Evolutionary conservation across 139 green algal genomes (phyloP).

Genomic region (Limnomonas spitsbergensis): DNA sequence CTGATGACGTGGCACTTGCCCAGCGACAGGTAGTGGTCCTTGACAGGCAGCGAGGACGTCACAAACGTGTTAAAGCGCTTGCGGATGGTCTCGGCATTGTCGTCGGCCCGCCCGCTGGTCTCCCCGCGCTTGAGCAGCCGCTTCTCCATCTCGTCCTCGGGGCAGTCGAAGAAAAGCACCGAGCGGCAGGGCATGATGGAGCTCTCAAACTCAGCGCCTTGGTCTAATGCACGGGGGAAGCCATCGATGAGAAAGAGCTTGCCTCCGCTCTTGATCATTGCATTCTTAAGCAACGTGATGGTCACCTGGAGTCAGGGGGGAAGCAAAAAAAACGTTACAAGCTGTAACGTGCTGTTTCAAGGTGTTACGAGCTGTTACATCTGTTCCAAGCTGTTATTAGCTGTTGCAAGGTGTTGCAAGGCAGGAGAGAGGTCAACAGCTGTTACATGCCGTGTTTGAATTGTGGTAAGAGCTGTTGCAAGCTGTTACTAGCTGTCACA

Average conservation of each 20-base stretch:
- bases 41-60: constrained; percentile 75
- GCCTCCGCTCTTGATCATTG: constrained; percentile 58
- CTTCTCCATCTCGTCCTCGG: constrained; percentile 79
- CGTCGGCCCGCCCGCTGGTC: constrained; percentile 84
- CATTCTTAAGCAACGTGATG: constrained; percentile 68
- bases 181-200: constrained; percentile 31
- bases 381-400: no score
- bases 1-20: constrained; percentile 19
- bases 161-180: constrained; percentile 80
- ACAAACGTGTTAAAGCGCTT: constrained; percentile 93
- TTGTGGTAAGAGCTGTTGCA: no score
- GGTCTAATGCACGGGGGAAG: constrained; percentile 84
- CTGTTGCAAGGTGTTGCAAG: no score
- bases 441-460: no score
- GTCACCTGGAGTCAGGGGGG: constrained; percentile 56
- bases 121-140: constrained; percentile 84
- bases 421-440: no score
- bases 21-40: constrained; percentile 71
- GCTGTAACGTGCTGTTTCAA: no score
- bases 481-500: no score
- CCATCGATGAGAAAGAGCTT: constrained; percentile 86
- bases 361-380: no score
- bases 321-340: no score
- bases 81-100: constrained; percentile 91
- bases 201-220: constrained; percentile 66